phyloP scores from a whole-genome alignment of 495 filamentous ascomycete genomes.

The Pyrenula aspistea region DNA sequence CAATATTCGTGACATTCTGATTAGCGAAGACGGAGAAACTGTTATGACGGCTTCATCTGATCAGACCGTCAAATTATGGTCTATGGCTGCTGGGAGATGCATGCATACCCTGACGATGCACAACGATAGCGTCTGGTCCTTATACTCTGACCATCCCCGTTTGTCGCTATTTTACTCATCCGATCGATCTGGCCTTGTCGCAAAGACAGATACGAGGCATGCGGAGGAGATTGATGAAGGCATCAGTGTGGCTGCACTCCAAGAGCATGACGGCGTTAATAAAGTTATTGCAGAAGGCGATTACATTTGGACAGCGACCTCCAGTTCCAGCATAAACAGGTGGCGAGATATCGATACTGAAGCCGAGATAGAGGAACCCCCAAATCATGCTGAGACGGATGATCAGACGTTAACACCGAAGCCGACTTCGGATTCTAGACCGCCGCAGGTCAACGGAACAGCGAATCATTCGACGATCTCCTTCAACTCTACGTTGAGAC shows the following conservation, averaged over 20 bases:
- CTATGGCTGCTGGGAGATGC: constrained; percentile 82
- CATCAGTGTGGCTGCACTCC: constrained; percentile 71
- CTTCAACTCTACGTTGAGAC: constrained; percentile 56
- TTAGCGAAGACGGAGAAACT: constrained; percentile 77
- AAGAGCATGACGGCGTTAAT: constrained; percentile 81
- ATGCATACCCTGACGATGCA: constrained; percentile 99
- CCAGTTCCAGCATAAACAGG: constrained; percentile 87
- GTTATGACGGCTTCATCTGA: constrained; percentile 94
- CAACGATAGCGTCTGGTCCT: constrained; percentile 93
- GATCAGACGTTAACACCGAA: constrained; percentile 34
- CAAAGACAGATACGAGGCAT: constrained; percentile 80
- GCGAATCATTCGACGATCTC: constrained; percentile 53
- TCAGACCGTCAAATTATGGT: constrained; percentile 96
- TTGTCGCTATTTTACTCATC: constrained; percentile 88
- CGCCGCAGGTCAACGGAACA: constrained; percentile 16
- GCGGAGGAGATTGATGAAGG: constrained; percentile 80
- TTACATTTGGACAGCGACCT: constrained; percentile 88
- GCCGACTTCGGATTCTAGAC: constrained; percentile 6
- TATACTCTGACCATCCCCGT: constrained; percentile 78
- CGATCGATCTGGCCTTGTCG: constrained; percentile 81
- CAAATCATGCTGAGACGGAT: constrained; percentile 20
- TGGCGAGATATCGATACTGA: constrained; percentile 83
- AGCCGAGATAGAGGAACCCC: constrained; percentile 40
- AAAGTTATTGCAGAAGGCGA: constrained; percentile 72
- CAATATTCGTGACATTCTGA: constrained; percentile 79